A percentile compares a stretch with the other conserved stretches of the same genome.
These are phyloP conservation scores for Arabis alpina DNA, from an alignment of 345 rosid species.

Conservation along the genomic window DNA sequence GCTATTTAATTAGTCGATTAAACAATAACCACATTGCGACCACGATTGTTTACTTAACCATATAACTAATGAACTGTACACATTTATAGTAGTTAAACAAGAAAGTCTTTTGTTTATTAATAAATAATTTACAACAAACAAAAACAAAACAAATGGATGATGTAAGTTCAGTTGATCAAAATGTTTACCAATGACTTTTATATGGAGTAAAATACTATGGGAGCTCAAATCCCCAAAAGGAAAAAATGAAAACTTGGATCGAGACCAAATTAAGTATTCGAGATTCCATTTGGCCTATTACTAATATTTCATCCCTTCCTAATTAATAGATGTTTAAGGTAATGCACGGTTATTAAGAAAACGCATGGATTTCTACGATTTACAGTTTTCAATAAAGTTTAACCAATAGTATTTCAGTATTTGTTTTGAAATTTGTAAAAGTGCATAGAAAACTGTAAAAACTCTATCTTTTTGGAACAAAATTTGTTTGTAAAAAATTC, in stretches of 20 bases:
- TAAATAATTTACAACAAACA: background rate
- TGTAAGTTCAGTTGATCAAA: constrained; percentile 43
- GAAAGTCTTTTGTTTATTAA: constrained; percentile 19
- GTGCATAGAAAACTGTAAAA: too few species aligned
- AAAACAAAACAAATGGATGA: constrained; percentile 33
- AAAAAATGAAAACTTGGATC: constrained; percentile 25
- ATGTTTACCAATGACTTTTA: constrained; percentile 26
- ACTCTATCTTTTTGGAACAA: too few species aligned
- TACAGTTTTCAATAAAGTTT: too few species aligned
- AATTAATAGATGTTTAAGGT: too few species aligned
- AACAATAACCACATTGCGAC: constrained; percentile 43
- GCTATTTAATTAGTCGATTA: constrained; percentile 24
- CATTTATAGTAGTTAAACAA: constrained; percentile 8
- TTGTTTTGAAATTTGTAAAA: too few species aligned
- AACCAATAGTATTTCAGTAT: too few species aligned
- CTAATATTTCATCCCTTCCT: too few species aligned
- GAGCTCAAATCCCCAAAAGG: constrained; percentile 44
- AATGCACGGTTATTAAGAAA: too few species aligned
- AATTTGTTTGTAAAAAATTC: too few species aligned
- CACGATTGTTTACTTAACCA: constrained; percentile 43
- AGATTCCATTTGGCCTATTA: constrained; percentile 34
- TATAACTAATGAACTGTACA: constrained; percentile 43
- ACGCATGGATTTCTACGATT: too few species aligned
- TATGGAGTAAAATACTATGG: constrained; percentile 6
- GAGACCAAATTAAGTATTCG: constrained; percentile 26